Base-by-base conservation (phyloP, 257 asterid species). In the Solanum okadae region DNA sequence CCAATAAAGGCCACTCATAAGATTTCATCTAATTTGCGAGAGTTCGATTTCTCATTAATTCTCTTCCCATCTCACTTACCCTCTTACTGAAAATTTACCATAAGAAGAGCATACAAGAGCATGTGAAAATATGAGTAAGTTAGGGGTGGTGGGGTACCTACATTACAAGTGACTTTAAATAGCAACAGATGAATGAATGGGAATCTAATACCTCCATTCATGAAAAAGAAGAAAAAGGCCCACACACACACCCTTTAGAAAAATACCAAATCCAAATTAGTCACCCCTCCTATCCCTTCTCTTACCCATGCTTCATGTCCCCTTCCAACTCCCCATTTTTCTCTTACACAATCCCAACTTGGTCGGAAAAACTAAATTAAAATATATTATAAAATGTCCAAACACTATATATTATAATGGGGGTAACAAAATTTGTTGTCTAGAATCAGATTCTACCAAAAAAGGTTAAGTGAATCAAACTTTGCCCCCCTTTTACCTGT, bases 361-460 rank as follows among this genome's bases (percentile, higher is more conserved):
- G 42, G 46, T 73, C 82, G 82, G 82, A 35, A 20, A 73, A 33
- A 29, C 12, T 7, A 34, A 10, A 18, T 20, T 20, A 73, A 71
- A 71, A 20, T 20, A 72, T 31, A 52, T 31, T 8, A 73, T 18
- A 75, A 35, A 20, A 15, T 52, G n/a, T 44, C 68, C 12, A 42
- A 75, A 22, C 82, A 34, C 16, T 31, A 34, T 14, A 40, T 6
- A 84, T 49, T 20, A 85, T 29, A 77, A 52, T 44, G 73, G 83
- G 83, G 34, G 77, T 76, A 61, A 87, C 85, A 38, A 88, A 86
- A 33, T 29, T 46, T 85, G 86, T 87, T 70, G 73, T 31, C 63
- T 7, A 65, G 89, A 86, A 89, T 89, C 87, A 86, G 77, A 86
- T 87, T 82, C 91, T 83, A 88, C 38, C 84, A 35, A 72, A 81